Evolutionary conservation across 106 monocot genomes (phyloP).

Genomic region (Apostasia shenzhenica): DNA sequence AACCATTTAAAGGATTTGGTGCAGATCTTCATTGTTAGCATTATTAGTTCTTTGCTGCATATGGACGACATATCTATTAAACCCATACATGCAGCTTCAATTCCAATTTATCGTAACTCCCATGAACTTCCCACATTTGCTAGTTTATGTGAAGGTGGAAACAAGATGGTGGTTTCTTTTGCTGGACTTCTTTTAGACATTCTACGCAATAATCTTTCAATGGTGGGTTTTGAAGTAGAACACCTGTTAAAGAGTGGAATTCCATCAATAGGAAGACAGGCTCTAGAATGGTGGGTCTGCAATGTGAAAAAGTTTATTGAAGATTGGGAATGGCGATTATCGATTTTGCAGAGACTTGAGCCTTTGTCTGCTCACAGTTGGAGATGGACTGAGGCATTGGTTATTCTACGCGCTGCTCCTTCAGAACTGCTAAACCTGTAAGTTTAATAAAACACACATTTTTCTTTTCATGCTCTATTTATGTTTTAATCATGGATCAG

Average conservation of each 20-base stretch:
- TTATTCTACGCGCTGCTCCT: constrained; percentile 75
- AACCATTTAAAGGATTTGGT: constrained; percentile 4
- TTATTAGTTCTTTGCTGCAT: constrained; percentile 61
- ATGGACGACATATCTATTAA: constrained; percentile 55
- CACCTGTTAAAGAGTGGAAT: constrained; percentile 26
- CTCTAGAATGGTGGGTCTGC: constrained; percentile 78
- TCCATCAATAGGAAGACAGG: constrained; percentile 38
- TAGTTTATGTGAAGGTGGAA: constrained; percentile 38
- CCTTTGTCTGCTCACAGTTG: constrained; percentile 55
- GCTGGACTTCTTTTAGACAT: constrained; percentile 52
- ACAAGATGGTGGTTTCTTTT: constrained; percentile 54
- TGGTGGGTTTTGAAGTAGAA: constrained; percentile 27
- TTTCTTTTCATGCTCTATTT: not conserved
- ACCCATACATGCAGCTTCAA: constrained; percentile 9
- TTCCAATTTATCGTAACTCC: constrained; percentile 18
- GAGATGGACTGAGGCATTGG: constrained; percentile 90
- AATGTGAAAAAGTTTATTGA: constrained; percentile 54
- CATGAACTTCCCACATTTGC: constrained; percentile 16
- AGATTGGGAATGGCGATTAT: constrained; percentile 88
- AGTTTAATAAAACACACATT: constrained; percentile 13
- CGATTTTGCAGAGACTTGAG: constrained; percentile 69
- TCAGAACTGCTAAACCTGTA: constrained; percentile 89
- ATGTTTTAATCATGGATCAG: too few species aligned
- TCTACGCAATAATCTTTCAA: constrained; percentile 49
- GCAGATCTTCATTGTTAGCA: constrained; percentile 80